Evolutionary conservation across 2,329 filamentous ascomycete genomes (phyloP).

Genomic region (Fusarium lateritium): DNA sequence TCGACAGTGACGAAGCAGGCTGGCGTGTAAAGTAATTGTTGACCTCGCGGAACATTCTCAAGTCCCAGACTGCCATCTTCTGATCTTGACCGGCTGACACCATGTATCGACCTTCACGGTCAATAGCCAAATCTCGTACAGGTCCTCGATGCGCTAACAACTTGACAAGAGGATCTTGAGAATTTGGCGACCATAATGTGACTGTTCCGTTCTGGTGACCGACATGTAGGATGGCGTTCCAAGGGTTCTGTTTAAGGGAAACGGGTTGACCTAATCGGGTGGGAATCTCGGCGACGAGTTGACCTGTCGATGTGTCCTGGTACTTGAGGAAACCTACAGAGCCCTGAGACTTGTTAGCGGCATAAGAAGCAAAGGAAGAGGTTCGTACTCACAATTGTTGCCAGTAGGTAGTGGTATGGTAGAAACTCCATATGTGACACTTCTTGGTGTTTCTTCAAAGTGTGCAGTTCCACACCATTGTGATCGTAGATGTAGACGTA

Average conservation of each 20-base stretch:
- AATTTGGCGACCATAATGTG: slow-evolving; percentile 96
- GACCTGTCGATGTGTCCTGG: slow-evolving; percentile 93
- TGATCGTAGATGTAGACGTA: slow-evolving; percentile 97
- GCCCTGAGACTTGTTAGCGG: slow-evolving; percentile 64
- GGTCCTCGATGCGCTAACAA: slow-evolving; percentile 91
- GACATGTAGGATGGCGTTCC: slow-evolving; percentile 91
- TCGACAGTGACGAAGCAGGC: slow-evolving; percentile 86
- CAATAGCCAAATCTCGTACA: slow-evolving; percentile 86
- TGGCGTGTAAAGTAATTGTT: slow-evolving; percentile 88
- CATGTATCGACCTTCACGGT: slow-evolving; percentile 95
- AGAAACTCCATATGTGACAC: slow-evolving; percentile 95
- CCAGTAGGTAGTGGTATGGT: slow-evolving; percentile 94
- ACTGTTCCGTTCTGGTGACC: slow-evolving; percentile 97
- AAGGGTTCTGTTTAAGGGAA: slow-evolving; percentile 88
- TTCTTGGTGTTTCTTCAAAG: slow-evolving; percentile 90
- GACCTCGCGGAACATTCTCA: slow-evolving; percentile 93
- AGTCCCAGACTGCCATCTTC: slow-evolving; percentile 96
- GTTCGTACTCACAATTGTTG: slow-evolving; percentile 77
- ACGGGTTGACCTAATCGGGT: slow-evolving; percentile 89
- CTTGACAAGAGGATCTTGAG: slow-evolving; percentile 88
- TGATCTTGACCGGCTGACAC: slow-evolving; percentile 91
- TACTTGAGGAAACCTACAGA: slow-evolving; percentile 91
- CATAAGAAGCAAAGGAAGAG: accelerated
- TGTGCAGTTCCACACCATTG: slow-evolving; percentile 92
- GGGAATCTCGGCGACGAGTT: slow-evolving; percentile 86